phyloP scores from a whole-genome alignment of 306 rosid species.

The Comarum palustre region DNA sequence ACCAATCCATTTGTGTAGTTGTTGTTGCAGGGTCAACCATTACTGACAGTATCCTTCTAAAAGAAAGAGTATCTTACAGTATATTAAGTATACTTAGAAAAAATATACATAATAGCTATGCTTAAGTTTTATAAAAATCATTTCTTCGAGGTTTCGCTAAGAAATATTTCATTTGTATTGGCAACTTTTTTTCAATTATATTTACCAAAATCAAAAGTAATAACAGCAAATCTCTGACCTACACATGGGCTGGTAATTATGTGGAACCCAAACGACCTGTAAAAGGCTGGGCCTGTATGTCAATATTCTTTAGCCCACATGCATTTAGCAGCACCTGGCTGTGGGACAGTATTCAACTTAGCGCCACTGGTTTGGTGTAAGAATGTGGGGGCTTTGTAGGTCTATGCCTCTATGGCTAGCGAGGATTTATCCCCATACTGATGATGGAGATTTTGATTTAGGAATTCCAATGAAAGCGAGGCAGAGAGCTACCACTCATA shows the following conservation, averaged over 20 bases:
- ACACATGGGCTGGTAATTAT: slow-evolving; percentile 8
- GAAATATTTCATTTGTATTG: too few relatives aligned
- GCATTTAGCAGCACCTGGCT: not conserved
- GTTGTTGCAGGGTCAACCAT: slow-evolving; percentile 22
- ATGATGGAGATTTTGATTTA: not conserved
- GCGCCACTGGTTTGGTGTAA: slow-evolving; percentile 1
- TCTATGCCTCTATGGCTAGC: not conserved
- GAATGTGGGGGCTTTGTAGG: not conserved
- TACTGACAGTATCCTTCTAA: too few relatives aligned
- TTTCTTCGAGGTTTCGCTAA: not conserved
- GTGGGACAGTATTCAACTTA: slow-evolving; percentile 3
- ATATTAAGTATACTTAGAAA: too few relatives aligned
- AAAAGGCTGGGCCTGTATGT: not conserved
- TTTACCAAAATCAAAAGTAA: not conserved
- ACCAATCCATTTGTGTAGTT: not conserved
- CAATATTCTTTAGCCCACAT: slow-evolving; percentile 6
- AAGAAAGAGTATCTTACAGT: too few relatives aligned
- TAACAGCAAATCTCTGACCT: not conserved
- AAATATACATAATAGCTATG: not conserved
- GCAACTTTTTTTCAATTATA: too few relatives aligned
- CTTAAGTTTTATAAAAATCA: not conserved
- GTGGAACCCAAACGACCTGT: slow-evolving; percentile 6
- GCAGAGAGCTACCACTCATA: not conserved
- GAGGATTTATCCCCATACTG: not conserved
- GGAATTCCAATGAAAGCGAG: not conserved